A percentile compares a stretch with the other conserved stretches of the same genome.
phyloP scores from a whole-genome alignment of 2,329 filamentous ascomycete species.

The Raffaelea albimanens region DNA sequence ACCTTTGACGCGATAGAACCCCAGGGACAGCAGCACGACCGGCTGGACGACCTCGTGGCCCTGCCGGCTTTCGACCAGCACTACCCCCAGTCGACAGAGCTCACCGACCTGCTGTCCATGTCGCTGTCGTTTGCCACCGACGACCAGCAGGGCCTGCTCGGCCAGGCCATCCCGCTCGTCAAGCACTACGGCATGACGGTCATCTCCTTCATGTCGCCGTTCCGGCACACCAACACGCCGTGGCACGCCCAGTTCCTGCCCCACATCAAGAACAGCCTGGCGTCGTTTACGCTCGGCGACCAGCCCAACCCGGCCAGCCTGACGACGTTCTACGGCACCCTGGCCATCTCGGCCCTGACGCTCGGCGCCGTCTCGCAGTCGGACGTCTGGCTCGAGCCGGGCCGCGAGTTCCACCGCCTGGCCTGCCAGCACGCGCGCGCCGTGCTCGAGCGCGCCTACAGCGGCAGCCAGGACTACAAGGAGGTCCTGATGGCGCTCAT shows the following conservation, averaged over 20 bases:
- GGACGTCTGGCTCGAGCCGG: constrained; percentile 21
- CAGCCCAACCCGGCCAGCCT: constrained; percentile 23
- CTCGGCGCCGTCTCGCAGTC: constrained; percentile 19
- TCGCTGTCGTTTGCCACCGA: neutral
- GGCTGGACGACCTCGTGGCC: too few relatives aligned
- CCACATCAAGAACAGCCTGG: constrained; percentile 24
- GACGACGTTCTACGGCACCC: constrained; percentile 25
- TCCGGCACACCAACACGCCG: constrained; percentile 27
- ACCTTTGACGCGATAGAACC: too few relatives aligned
- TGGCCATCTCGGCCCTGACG: constrained; percentile 29
- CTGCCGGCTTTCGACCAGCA: too few relatives aligned
- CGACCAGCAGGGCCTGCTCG: constrained; percentile 8
- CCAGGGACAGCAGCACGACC: too few relatives aligned
- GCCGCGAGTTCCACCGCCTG: constrained; percentile 17
- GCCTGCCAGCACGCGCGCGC: constrained; percentile 19
- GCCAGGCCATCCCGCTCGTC: constrained; percentile 26
- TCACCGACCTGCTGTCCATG: too few relatives aligned
- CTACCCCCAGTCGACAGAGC: too few relatives aligned
- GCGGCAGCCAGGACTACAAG: constrained; percentile 25
- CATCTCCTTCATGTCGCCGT: constrained; percentile 24
- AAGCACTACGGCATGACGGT: constrained; percentile 27
- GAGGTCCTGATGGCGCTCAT: constrained; percentile 29
- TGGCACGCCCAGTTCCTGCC: constrained; percentile 30
- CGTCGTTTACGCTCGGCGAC: constrained; percentile 25
- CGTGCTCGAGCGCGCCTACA: constrained; percentile 22